A percentile compares a stretch with the other conserved stretches of the same genome.
Evolutionary conservation across 2,329 filamentous ascomycete species (phyloP).

Genomic region (Colletotrichum tofieldiae): DNA sequence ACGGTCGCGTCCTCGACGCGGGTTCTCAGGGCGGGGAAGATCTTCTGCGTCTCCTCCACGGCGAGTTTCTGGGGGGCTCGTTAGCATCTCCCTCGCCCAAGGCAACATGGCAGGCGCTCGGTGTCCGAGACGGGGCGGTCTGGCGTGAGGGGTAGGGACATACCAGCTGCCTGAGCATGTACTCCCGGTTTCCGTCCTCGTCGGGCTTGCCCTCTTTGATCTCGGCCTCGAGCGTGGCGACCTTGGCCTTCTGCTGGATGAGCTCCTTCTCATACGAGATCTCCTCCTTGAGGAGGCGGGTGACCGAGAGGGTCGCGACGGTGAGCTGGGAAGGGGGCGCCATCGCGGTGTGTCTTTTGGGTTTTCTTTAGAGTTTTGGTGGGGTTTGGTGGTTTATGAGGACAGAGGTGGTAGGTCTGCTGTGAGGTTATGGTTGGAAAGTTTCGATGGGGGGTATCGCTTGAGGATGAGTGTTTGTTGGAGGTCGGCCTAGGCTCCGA

Average conservation of each 20-base stretch:
- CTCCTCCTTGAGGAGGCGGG: constrained; percentile 92
- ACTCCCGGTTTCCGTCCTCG: constrained; percentile 83
- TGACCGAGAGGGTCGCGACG: constrained; percentile 85
- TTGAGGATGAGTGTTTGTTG: not conserved
- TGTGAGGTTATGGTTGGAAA: not conserved
- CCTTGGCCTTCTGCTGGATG: constrained; percentile 79
- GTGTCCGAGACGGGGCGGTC: constrained; percentile 2
- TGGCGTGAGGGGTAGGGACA: constrained; percentile 45
- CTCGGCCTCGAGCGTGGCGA: constrained; percentile 78
- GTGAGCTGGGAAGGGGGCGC: constrained; percentile 81
- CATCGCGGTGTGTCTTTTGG: constrained; percentile 66
- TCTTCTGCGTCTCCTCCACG: constrained; percentile 87
- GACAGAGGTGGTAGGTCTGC: not conserved
- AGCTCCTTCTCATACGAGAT: constrained; percentile 91
- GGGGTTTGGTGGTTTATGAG: not conserved
- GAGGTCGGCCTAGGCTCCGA: not conserved
- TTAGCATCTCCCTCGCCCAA: not conserved
- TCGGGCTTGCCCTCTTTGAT: constrained; percentile 64
- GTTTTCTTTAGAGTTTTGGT: constrained; percentile 2
- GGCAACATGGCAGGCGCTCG: not conserved
- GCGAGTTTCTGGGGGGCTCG: constrained; percentile 75
- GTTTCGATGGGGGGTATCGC: not conserved
- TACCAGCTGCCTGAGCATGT: constrained; percentile 89
- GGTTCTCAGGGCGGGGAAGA: constrained; percentile 80
- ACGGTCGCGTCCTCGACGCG: constrained; percentile 81